phyloP scores from a whole-genome alignment of 495 filamentous ascomycete genomes.

The Aspergillus biplanus region DNA sequence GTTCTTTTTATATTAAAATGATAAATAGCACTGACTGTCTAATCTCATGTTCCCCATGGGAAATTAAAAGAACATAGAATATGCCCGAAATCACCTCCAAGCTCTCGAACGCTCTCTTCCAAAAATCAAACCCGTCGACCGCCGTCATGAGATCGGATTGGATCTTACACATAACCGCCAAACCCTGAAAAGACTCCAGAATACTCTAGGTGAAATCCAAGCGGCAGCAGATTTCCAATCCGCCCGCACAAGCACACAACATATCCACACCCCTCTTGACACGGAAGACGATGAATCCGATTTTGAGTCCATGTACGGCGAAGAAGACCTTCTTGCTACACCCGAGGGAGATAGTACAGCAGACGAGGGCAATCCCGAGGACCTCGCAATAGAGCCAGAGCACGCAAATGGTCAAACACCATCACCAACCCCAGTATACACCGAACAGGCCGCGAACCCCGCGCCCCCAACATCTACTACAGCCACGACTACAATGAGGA shows the following conservation, averaged over 20 bases:
- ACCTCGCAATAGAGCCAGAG: slow-evolving; percentile 1
- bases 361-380: slow-evolving; percentile 5
- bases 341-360: slow-evolving; percentile 31
- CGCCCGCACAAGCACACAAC: slow-evolving; percentile 26
- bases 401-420: slow-evolving; percentile 10
- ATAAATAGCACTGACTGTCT: slow-evolving; percentile 1
- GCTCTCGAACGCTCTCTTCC: slow-evolving; percentile 75
- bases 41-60: background rate
- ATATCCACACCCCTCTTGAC: slow-evolving; percentile 26
- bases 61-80: slow-evolving; percentile 69
- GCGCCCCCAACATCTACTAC: slow-evolving; percentile 9
- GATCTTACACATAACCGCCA: slow-evolving; percentile 69
- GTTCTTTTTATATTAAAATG: no score
- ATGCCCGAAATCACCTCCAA: slow-evolving; percentile 75
- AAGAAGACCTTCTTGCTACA: slow-evolving; percentile 42
- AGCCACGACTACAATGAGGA: slow-evolving; percentile 21
- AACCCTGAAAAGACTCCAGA: slow-evolving; percentile 63
- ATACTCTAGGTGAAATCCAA: slow-evolving; percentile 57
- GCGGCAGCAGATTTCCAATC: slow-evolving; percentile 27
- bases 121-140: slow-evolving; percentile 63
- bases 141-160: slow-evolving; percentile 66
- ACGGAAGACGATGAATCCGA: slow-evolving; percentile 35
- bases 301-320: slow-evolving; percentile 37
- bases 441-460: no score
- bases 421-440: no score